Evolutionary conservation across 2,329 filamentous ascomycete genomes (phyloP).

Genomic region (Ophiostoma sp.): DNA sequence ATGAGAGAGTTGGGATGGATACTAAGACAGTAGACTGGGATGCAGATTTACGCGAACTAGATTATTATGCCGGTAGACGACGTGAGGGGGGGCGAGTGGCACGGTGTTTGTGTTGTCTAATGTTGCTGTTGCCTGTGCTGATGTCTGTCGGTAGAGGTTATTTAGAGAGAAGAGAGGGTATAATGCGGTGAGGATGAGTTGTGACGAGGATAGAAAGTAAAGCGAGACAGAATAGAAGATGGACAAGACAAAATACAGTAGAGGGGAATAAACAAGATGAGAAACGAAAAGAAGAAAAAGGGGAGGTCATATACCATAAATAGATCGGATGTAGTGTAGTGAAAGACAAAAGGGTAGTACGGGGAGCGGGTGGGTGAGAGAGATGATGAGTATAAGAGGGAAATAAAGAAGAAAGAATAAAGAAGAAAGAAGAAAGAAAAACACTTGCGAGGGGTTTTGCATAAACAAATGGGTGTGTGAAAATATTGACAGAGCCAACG

Average conservation of each 20-base stretch:
- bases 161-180: neutral
- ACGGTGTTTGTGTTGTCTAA: neutral
- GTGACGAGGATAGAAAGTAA: neutral
- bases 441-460: neutral
- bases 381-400: neutral
- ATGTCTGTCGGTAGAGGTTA: neutral
- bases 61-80: neutral
- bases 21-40: neutral
- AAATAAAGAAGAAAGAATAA: neutral
- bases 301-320: constrained; percentile 15
- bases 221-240: neutral
- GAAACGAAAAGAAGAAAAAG: neutral
- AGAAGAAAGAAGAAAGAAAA: neutral
- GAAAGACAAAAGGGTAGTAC: neutral
- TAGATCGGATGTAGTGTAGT: constrained; percentile 4
- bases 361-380: neutral
- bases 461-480: neutral
- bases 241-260: neutral
- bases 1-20: neutral
- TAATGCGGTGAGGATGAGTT: neutral
- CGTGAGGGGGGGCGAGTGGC: neutral
- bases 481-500: neutral
- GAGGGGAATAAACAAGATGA: neutral
- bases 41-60: neutral
- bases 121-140: neutral